Percentiles rank a stretch among this genome's conserved stretches.
Conservation (phyloP, 2,329 filamentous ascomycete genomes). For the Paramyrothecium sp. region DNA sequence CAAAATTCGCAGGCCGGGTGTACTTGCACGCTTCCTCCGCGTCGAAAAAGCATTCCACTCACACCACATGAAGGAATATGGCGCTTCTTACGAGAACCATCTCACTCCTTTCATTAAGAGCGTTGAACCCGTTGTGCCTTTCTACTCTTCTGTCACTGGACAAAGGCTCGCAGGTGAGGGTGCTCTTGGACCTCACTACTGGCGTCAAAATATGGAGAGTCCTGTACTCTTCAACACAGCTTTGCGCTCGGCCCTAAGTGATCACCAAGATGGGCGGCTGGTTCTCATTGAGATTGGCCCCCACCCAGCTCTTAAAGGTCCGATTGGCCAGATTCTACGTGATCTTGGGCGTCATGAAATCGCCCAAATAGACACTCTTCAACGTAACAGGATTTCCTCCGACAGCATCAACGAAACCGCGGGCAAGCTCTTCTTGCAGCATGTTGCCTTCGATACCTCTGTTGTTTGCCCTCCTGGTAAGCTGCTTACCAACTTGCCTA, state of each 20-base stretch:
- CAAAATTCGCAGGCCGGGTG: constrained; percentile 23
- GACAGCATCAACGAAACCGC: constrained; percentile 8
- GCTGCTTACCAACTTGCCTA: not conserved
- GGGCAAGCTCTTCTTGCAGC: not conserved
- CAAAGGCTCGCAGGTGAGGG: constrained; percentile 10
- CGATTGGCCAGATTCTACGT: constrained; percentile 19
- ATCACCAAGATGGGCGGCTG: not conserved
- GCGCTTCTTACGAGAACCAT: constrained; percentile 16
- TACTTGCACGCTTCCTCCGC: constrained; percentile 29
- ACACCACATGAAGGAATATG: constrained; percentile 28
- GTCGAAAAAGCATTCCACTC: constrained; percentile 43
- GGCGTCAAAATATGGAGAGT: constrained; percentile 25
- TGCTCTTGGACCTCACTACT: constrained; percentile 19
- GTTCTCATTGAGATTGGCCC: constrained; percentile 24
- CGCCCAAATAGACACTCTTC: constrained; percentile 12
- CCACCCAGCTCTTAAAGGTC: constrained; percentile 20
- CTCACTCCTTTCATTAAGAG: constrained; percentile 8
- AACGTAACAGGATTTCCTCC: constrained; percentile 6
- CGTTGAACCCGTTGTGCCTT: not conserved
- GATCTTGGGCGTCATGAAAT: not conserved
- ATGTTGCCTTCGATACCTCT: too few species aligned
- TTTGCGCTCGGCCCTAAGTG: constrained; percentile 6
- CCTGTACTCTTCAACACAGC: constrained; percentile 23
- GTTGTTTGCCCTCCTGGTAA: not conserved
- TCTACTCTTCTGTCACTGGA: constrained; percentile 27